Conservation (phyloP, 148 eudicot species). For the Nyssa sinensis region DNA sequence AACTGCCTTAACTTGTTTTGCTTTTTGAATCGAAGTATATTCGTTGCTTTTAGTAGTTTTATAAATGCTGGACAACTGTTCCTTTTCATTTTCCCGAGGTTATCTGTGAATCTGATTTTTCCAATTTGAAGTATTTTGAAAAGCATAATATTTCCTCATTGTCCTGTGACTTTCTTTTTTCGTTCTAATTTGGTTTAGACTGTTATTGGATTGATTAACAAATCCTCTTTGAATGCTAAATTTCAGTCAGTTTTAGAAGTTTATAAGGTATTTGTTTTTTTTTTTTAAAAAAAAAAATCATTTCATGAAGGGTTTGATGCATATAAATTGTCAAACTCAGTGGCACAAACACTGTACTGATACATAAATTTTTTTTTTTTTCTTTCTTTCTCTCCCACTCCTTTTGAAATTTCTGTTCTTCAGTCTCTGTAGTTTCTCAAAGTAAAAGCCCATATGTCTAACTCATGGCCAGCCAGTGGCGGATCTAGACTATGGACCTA, state of each 20-base stretch:
- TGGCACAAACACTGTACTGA: neutral
- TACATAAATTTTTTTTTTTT: neutral
- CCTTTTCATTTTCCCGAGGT: neutral
- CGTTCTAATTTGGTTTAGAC: neutral
- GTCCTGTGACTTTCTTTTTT: neutral
- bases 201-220: neutral
- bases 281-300: too few relatives aligned
- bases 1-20: neutral
- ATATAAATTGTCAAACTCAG: neutral
- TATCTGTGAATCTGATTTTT: neutral
- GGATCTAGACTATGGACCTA: too few relatives aligned
- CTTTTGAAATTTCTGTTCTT: too few relatives aligned
- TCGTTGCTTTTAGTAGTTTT: too few relatives aligned
- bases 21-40: constrained; percentile 2
- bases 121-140: neutral
- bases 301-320: neutral
- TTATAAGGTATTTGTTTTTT: neutral
- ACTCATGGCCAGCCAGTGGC: too few relatives aligned
- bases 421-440: too few relatives aligned
- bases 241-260: neutral
- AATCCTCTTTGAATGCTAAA: neutral
- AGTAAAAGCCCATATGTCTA: too few relatives aligned
- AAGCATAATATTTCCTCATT: neutral
- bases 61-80: too few relatives aligned
- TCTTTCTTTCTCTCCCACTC: too few relatives aligned